phyloP scores from a whole-genome alignment of 371 early-diverging fungal genomes.

The Haplosporangium sp. region DNA sequence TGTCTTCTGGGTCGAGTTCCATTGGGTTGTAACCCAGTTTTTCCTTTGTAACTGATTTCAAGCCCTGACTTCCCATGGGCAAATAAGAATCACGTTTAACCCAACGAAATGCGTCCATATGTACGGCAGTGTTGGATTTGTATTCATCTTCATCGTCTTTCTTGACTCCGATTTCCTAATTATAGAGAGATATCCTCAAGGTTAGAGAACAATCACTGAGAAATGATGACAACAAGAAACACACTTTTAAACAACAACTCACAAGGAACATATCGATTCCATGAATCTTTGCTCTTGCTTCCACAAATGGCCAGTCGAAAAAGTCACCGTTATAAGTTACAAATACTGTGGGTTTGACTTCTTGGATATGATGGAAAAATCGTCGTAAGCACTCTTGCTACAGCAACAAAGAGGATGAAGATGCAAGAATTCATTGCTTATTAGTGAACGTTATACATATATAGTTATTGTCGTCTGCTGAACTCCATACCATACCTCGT shows the following conservation, averaged over 20 bases:
- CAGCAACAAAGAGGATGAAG: not conserved
- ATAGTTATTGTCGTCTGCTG: not conserved
- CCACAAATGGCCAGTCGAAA: constrained; percentile 99
- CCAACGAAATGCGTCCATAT: constrained; percentile 99
- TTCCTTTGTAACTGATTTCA: constrained; percentile 96
- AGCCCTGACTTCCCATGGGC: constrained; percentile 98
- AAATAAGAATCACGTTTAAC: constrained; percentile 99
- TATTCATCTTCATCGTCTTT: constrained; percentile 90
- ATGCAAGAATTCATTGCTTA: too few relatives aligned
- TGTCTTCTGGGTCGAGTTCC: constrained; percentile 99
- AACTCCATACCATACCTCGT: constrained; percentile 72
- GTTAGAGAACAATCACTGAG: not conserved
- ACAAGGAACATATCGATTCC: constrained; percentile 86
- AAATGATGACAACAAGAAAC: too few relatives aligned
- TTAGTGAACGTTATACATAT: too few relatives aligned
- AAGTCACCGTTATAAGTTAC: constrained; percentile 99
- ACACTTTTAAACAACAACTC: constrained; percentile 10
- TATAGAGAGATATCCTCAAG: not conserved
- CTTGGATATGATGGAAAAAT: constrained; percentile 95
- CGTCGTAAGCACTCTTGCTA: constrained; percentile 79
- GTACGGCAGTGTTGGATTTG: constrained; percentile 90
- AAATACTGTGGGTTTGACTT: constrained; percentile 91
- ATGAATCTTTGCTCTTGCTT: constrained; percentile 84
- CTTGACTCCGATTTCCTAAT: constrained; percentile 87
- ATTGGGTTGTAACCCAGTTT: constrained; percentile 99